Conservation (phyloP, 805 yeast species). For the Ogataea nonfermentans region DNA sequence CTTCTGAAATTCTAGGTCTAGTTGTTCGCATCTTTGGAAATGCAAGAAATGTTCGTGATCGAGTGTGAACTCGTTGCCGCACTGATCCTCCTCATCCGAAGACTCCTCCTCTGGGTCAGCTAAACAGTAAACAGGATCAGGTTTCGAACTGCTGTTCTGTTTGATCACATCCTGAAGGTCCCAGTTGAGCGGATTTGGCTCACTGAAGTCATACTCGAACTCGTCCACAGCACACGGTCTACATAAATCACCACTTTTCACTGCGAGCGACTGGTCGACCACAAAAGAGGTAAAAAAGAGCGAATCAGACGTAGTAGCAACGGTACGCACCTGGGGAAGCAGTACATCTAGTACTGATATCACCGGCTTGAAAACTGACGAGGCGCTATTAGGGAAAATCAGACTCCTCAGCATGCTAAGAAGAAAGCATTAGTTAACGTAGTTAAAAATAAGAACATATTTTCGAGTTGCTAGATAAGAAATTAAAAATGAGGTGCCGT, state of each 20-base stretch:
- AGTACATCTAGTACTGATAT: not conserved
- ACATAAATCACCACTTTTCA: slow-evolving; percentile 1
- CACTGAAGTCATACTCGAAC: slow-evolving; percentile 30
- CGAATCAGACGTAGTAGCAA: not conserved
- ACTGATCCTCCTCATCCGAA: slow-evolving; percentile 12
- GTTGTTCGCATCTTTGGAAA: slow-evolving; percentile 12
- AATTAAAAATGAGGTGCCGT: too few relatives aligned
- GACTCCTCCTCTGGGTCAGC: slow-evolving; percentile 14
- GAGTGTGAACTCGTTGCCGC: slow-evolving; percentile 22
- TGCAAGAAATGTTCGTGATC: slow-evolving; percentile 25
- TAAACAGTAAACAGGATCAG: slow-evolving; percentile 6
- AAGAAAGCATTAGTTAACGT: too few relatives aligned
- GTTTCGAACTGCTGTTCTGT: slow-evolving; percentile 3
- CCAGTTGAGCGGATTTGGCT: slow-evolving; percentile 32
- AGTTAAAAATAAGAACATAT: too few relatives aligned
- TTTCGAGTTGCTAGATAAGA: too few relatives aligned
- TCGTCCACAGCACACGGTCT: slow-evolving; percentile 33
- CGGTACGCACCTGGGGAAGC: not conserved
- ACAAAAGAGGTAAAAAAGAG: slow-evolving; percentile 5
- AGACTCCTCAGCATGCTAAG: slow-evolving; percentile 2
- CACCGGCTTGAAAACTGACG: slow-evolving; percentile 1
- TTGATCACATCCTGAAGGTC: slow-evolving; percentile 20
- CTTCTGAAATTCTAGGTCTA: not conserved
- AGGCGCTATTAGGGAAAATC: slow-evolving; percentile 7
- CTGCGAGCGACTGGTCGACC: slow-evolving; percentile 3